Percentiles rank a stretch among this genome's conserved stretches.
Conservation (phyloP, 768 basidiomycete genomes). For the Strobilomyces dryophilus region DNA sequence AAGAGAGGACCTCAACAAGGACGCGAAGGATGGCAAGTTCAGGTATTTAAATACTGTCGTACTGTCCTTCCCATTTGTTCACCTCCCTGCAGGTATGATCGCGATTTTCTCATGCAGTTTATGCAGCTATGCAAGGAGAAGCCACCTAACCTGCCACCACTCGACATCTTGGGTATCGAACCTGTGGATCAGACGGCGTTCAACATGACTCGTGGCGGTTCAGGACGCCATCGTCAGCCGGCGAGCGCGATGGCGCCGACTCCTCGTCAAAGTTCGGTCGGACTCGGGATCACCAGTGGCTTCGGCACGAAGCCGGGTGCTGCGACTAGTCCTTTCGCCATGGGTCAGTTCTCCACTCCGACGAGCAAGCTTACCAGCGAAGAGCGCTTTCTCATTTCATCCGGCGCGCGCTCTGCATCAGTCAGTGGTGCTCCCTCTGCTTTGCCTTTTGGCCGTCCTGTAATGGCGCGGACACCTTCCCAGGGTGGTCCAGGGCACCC, state of each 20-base stretch:
- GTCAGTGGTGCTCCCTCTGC: conserved; percentile 46
- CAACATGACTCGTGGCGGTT: conserved; percentile 56
- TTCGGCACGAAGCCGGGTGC: conserved; percentile 31
- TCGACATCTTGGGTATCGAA: conserved; percentile 90
- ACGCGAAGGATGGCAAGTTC: conserved; percentile 85
- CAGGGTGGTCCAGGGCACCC: conserved; percentile 54
- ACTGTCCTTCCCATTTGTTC: conserved; percentile 3
- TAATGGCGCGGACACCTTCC: conserved; percentile 68
- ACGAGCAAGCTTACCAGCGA: conserved; percentile 62
- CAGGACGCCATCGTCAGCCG: conserved; percentile 53
- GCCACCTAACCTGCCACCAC: conserved; percentile 82
- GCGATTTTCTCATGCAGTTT: conserved; percentile 96
- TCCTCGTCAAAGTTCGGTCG: conserved; percentile 46
- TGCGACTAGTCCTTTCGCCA: conserved; percentile 37
- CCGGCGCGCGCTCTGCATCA: conserved; percentile 49
- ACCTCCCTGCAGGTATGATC: conserved; percentile 72
- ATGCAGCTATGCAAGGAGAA: conserved; percentile 94
- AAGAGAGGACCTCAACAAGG: conserved; percentile 75
- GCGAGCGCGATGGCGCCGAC: conserved; percentile 41
- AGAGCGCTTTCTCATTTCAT: conserved; percentile 54
- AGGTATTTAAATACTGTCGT: conserved; percentile 42
- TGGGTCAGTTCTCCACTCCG: conserved; percentile 64
- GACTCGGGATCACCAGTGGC: conserved; percentile 38
- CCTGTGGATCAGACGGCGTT: conserved; percentile 55
- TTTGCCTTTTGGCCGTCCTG: conserved; percentile 52